Percentiles rank a stretch among this genome's conserved stretches.
Conservation (phyloP, 805 yeast genomes). For the Debaryomyces prosopidis region DNA sequence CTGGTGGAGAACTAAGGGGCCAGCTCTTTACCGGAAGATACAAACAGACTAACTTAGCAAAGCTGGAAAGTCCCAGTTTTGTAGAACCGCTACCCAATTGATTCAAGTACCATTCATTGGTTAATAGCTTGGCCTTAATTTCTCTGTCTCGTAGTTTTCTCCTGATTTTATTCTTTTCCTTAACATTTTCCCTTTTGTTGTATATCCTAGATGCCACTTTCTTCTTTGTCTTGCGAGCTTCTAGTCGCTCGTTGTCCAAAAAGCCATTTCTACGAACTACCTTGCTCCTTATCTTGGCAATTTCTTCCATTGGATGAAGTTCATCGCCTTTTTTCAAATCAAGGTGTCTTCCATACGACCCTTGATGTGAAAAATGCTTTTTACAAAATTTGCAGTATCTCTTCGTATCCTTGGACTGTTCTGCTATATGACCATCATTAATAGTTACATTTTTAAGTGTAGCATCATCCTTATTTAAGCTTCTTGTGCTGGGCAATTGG, state of each 20-base stretch:
- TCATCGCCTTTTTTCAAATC: conserved; percentile 56
- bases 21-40: conserved; percentile 11
- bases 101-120: conserved; percentile 14
- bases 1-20: conserved; percentile 10
- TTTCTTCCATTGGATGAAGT: conserved; percentile 50
- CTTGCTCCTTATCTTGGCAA: conserved; percentile 45
- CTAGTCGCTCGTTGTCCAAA: conserved; percentile 9
- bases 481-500: neutral
- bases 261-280: conserved; percentile 50
- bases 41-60: conserved; percentile 9
- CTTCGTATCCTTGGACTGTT: conserved; percentile 12
- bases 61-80: neutral
- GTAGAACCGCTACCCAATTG: conserved; percentile 8
- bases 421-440: neutral
- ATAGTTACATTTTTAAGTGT: neutral
- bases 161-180: conserved; percentile 44
- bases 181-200: conserved; percentile 49
- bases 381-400: conserved; percentile 54
- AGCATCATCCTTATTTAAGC: neutral
- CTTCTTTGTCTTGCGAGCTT: conserved; percentile 39
- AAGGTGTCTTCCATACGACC: conserved; percentile 60
- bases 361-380: conserved; percentile 54
- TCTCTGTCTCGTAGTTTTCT: conserved; percentile 45
- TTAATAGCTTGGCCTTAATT: conserved; percentile 33
- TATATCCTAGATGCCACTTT: conserved; percentile 42